Evolutionary conservation across 75 land plant species (phyloP), one percentile per base, ranked within the genome.

Genomic region (Selaginella moellendorffii): DNA sequence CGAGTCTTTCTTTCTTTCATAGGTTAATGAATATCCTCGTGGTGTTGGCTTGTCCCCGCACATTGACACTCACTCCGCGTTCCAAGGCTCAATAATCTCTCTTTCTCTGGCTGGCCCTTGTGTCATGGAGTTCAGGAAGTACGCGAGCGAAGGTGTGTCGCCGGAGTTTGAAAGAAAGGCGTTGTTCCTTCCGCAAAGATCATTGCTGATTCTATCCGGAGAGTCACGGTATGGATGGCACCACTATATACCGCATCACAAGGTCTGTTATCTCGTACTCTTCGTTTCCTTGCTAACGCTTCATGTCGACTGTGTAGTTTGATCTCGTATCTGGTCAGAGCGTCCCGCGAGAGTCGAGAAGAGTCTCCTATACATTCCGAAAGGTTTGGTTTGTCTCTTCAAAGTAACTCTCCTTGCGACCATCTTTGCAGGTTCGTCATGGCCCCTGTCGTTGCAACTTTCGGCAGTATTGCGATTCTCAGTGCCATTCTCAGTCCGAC

Each of bases 211-310:
- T 26, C 51, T 95, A 65, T 84, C 97, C 65, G 86, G 79, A 21
- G 99, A 95, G 68, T 96, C 82, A 26, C 84, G 99, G 0, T 90
- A 95, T 82, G 88, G 82, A 29, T 95, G 99, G 99, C 97, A 95
- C 67, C 99, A 95, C 65, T 95, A 95, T 66, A 95, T 95, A 36
- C 91, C 96, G 12, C 99, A 95, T 74, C 99, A 95, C 67, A 95
- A 95, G 99, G 99, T 58, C 65, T 54, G 21, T 52, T 19, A 19
- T 46, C 20, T 21, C 12, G 24, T 25, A 27, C 30, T 19, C 30
- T 63, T 17, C 42, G 51, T 54, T 19, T 29, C 30, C 23, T n/a
- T 0, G 46, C 1, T 69, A 20, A 23, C 26, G 24, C 66, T 31
- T 1, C 28, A 36, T 66, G 8, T 30, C 54, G 5, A 26, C 23